A percentile compares a stretch with the other conserved stretches of the same genome.
Conservation (phyloP, 306 rosid species). For the Vachellia collinsii region DNA sequence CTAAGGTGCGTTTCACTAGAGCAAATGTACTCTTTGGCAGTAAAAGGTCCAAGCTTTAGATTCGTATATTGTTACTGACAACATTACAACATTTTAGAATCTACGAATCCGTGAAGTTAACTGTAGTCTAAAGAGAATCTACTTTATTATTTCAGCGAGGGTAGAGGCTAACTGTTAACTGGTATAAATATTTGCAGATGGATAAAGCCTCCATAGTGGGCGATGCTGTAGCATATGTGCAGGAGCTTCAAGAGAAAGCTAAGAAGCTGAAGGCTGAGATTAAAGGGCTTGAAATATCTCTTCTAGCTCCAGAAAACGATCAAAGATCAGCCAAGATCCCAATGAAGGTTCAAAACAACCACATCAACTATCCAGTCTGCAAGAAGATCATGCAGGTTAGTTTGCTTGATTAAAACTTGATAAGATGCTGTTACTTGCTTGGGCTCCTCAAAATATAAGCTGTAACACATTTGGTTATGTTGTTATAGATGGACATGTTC, state of each 20-base stretch:
- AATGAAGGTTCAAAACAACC: conserved; percentile 40
- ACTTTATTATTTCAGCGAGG: neutral
- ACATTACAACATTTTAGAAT: neutral
- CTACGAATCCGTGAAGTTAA: neutral
- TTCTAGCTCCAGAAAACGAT: conserved; percentile 43
- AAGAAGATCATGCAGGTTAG: conserved; percentile 67
- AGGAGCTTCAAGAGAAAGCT: conserved; percentile 72
- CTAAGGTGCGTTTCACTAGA: conserved; percentile 54
- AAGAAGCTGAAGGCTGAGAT: conserved; percentile 77
- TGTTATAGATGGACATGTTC: conserved; percentile 66
- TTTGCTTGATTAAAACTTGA: conserved; percentile 19
- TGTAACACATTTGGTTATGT: conserved; percentile 15
- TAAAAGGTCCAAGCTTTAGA: neutral
- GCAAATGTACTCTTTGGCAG: neutral
- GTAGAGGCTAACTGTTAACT: neutral
- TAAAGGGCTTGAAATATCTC: conserved; percentile 67
- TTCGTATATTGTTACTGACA: neutral
- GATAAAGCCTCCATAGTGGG: conserved; percentile 95
- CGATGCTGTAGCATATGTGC: conserved; percentile 77
- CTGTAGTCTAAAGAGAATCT: neutral
- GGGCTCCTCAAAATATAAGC: neutral
- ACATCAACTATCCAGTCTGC: conserved; percentile 35
- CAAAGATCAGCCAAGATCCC: conserved; percentile 45
- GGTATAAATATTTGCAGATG: conserved; percentile 56
- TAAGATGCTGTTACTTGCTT: neutral